Base-by-base conservation (phyloP, 2,329 filamentous ascomycete species). In the Sporothrix globosa region DNA sequence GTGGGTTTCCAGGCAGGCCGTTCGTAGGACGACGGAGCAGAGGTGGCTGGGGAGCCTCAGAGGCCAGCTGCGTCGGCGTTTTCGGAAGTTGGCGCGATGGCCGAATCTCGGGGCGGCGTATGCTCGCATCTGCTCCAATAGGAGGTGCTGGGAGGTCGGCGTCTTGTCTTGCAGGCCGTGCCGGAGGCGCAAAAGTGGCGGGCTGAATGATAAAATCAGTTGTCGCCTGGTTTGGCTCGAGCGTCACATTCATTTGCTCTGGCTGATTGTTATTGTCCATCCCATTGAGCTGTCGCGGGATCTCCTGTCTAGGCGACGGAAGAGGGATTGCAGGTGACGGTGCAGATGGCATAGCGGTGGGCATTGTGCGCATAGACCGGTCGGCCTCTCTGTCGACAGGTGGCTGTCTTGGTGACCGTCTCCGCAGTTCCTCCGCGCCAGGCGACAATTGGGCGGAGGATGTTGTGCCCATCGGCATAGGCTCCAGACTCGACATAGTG, bases 391-490 rank as follows among this genome's bases (percentile, higher is more conserved):
- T 60, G 54, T 61, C 69, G 2, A 21, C 67, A 1, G 75, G 72
- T 6, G 77, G 74, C 10, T 82, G 79, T 61, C 82, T 78, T 19
- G 86, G 86, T 1, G 86, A 88, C 60, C 86, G 80, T 73, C 84
- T 81, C 13, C 85, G 81, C 39, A 87, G 74, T 56, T 82, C 83
- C 7, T 87, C 85, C 4, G 79, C 76, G 2, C 81, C 82, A 0
- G 86, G 86, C 4, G 86, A 88, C 7, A 85, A 76, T 74, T 86
- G 82, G 9, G 82, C 80, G 1, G 82, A 84, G 13, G 83, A 84
- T 4, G 82, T 83, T 14, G 77, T 79, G 1, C 81, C 83, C 48
- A 56, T 78, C 2, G 76, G 75, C 71, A 75, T 77, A 44, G 75
- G 78, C 75, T 69, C 77, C 44, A 76, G 78, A 67, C 69, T 75